phyloP scores from a whole-genome alignment of 176 grass and related monocot genomes.

The Metroxylon sagu region DNA sequence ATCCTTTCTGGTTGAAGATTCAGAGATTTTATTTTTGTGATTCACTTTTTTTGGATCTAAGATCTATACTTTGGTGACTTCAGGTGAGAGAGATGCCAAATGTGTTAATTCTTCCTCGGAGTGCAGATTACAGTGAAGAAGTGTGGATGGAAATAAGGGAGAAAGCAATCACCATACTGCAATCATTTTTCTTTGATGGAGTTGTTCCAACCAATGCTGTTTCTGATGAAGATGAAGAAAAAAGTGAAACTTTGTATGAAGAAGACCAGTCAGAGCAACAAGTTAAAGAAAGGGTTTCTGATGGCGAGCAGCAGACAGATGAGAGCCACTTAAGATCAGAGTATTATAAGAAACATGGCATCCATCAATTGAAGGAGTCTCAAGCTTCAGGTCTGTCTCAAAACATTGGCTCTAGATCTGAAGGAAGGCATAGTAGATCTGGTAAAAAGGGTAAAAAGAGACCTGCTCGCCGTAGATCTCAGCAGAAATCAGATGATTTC shows the following conservation, averaged over 20 bases:
- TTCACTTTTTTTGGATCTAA: no score
- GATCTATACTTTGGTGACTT: not conserved
- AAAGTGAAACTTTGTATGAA: constrained; percentile 61
- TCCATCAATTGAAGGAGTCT: constrained; percentile 44
- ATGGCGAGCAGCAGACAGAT: constrained; percentile 43
- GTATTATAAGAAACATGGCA: constrained; percentile 54
- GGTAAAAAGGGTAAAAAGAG: constrained; percentile 97
- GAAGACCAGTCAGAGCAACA: constrained; percentile 43
- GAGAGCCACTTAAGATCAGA: constrained; percentile 63
- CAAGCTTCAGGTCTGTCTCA: constrained; percentile 38
- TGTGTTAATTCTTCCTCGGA: constrained; percentile 89
- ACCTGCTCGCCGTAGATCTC: constrained; percentile 62
- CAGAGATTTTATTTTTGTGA: no score
- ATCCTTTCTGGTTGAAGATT: no score
- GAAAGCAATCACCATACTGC: constrained; percentile 77
- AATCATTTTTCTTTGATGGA: constrained; percentile 92
- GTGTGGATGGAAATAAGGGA: constrained; percentile 98
- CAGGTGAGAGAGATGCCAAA: constrained; percentile 97
- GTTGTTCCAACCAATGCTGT: constrained; percentile 60
- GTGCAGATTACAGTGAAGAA: constrained; percentile 97
- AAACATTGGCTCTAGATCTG: constrained; percentile 39
- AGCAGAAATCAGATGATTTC: constrained; percentile 59
- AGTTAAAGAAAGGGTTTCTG: constrained; percentile 39
- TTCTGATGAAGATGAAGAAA: constrained; percentile 85
- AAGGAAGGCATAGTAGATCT: constrained; percentile 67